phyloP scores from a whole-genome alignment of 371 early-diverging fungal species.

The Conidiobolus incongruus region DNA sequence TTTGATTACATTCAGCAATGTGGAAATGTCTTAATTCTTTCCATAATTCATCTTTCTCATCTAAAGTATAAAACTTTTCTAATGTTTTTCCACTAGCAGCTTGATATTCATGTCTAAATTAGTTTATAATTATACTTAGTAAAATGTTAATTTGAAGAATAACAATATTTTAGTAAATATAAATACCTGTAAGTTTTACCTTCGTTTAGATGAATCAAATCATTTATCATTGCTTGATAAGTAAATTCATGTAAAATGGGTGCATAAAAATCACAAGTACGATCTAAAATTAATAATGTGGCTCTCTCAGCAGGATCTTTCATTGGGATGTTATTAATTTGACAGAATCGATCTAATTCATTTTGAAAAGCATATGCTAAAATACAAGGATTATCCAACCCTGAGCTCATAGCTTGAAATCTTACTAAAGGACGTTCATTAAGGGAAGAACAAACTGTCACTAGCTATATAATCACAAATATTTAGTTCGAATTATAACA shows the following conservation, averaged over 20 bases:
- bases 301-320: conserved; percentile 39
- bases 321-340: conserved; percentile 15
- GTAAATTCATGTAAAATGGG: conserved; percentile 87
- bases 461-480: conserved; percentile 14
- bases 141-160: background rate
- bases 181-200: conserved; percentile 39
- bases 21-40: conserved; percentile 73
- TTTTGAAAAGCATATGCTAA: conserved; percentile 24
- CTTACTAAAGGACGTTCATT: conserved; percentile 73
- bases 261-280: conserved; percentile 61
- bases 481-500: conserved; percentile 7
- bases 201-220: conserved; percentile 53
- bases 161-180: conserved; percentile 9
- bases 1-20: conserved; percentile 72
- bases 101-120: too few species aligned
- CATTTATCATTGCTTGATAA: conserved; percentile 83
- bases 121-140: too few species aligned
- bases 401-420: conserved; percentile 41
- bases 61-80: conserved; percentile 30
- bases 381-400: conserved; percentile 16
- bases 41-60: conserved; percentile 55
- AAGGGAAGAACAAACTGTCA: conserved; percentile 48
- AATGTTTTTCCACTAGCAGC: conserved; percentile 10
- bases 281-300: conserved; percentile 66
- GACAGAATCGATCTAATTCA: conserved; percentile 31